Evolutionary conservation across 805 yeast genomes (phyloP).

Genomic region (Metschnikowia reukaufii): DNA sequence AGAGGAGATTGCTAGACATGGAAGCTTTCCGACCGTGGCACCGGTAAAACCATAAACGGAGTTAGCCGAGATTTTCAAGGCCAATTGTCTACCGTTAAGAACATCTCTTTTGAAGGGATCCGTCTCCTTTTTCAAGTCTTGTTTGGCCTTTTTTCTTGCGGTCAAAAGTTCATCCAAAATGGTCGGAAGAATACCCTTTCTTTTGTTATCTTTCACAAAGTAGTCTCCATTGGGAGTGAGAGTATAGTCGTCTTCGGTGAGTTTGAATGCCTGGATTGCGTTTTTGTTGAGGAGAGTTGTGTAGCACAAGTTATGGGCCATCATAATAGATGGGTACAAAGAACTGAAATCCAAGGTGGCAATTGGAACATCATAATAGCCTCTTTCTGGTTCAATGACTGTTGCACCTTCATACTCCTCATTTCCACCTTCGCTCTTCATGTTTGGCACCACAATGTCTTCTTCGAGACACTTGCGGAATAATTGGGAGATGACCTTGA

Average conservation of each 20-base stretch:
- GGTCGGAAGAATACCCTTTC: constrained; percentile 89
- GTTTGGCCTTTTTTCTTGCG: constrained; percentile 92
- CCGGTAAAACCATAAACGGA: constrained; percentile 99
- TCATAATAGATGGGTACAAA: constrained; percentile 88
- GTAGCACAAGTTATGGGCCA: constrained; percentile 92
- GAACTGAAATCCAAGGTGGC: constrained; percentile 98
- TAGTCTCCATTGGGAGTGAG: constrained; percentile 89
- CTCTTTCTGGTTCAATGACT: constrained; percentile 94
- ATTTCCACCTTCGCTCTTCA: constrained; percentile 73
- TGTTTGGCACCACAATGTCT: constrained; percentile 86
- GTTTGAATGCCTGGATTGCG: constrained; percentile 61
- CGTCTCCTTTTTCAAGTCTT: constrained; percentile 84
- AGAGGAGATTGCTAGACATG: constrained; percentile 94
- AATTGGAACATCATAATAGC: constrained; percentile 95
- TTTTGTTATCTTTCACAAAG: constrained; percentile 66
- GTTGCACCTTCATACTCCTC: constrained; percentile 99
- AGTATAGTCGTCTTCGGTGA: constrained; percentile 76
- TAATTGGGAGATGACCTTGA: constrained; percentile 92
- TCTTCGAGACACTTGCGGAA: constrained; percentile 89
- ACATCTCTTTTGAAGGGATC: constrained; percentile 95
- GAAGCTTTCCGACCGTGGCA: constrained; percentile 95
- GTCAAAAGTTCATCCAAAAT: constrained; percentile 82
- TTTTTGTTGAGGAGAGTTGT: constrained; percentile 77
- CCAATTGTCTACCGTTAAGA: constrained; percentile 94
- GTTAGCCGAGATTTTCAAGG: constrained; percentile 93